Conservation (phyloP, 2,329 filamentous ascomycete species). For the Samsoniella hepiali region DNA sequence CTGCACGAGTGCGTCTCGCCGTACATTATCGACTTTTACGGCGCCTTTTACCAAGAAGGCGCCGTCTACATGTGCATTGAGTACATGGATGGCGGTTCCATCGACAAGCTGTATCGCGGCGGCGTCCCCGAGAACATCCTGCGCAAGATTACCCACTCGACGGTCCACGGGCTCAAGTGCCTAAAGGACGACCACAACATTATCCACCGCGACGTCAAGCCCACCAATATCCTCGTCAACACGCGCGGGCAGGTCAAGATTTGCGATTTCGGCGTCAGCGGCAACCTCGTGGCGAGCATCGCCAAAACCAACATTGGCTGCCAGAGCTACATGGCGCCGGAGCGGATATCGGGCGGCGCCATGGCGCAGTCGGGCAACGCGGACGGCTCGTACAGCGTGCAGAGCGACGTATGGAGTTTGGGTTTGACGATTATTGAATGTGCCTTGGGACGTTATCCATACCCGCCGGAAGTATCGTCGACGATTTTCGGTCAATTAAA, state of each 20-base stretch:
- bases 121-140: conserved; percentile 87
- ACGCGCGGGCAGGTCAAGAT: conserved; percentile 91
- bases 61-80: conserved; percentile 99
- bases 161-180: conserved; percentile 85
- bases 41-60: conserved; percentile 97
- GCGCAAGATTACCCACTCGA: conserved; percentile 85
- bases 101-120: conserved; percentile 90
- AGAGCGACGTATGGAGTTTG: conserved; percentile 96
- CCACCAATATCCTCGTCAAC: conserved; percentile 96
- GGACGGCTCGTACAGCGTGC: conserved; percentile 91
- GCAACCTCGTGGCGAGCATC: conserved; percentile 94
- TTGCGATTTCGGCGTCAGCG: conserved; percentile 96
- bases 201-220: conserved; percentile 97
- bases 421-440: conserved; percentile 95
- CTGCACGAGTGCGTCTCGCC: conserved; percentile 92
- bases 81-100: conserved; percentile 97
- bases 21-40: conserved; percentile 98
- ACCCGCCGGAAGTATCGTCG: conserved; percentile 94
- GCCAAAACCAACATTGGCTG: conserved; percentile 99
- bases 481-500: conserved; percentile 98
- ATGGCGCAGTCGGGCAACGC: conserved; percentile 66
- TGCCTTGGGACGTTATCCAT: conserved; percentile 89
- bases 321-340: conserved; percentile 98
- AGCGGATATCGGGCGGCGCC: conserved; percentile 85
- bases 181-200: conserved; percentile 99